Conservation (phyloP, 2,329 filamentous ascomycete genomes). For the Xylariaceae sp. region DNA sequence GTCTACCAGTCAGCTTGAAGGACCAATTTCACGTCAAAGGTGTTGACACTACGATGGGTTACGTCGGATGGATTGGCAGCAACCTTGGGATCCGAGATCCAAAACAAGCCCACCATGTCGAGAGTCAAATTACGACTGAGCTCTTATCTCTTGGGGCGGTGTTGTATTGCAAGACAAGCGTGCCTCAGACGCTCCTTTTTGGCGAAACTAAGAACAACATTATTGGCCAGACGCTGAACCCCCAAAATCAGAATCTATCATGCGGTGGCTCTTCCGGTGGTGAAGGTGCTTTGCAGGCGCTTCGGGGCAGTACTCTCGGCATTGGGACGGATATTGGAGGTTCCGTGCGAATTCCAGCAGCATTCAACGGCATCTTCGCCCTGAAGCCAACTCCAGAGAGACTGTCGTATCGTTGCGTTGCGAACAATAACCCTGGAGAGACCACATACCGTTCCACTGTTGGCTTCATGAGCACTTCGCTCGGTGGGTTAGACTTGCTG, state of each 20-base stretch:
- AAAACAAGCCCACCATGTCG: conserved; percentile 26
- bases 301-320: conserved; percentile 49
- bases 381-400: conserved; percentile 46
- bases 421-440: conserved; percentile 57
- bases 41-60: conserved; percentile 34
- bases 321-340: conserved; percentile 55
- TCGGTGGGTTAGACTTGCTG: conserved; percentile 49
- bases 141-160: conserved; percentile 46
- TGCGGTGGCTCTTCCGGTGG: conserved; percentile 69
- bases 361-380: conserved; percentile 51
- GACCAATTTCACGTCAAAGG: conserved; percentile 37
- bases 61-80: conserved; percentile 41
- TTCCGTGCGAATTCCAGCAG: conserved; percentile 51
- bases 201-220: conserved; percentile 66
- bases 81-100: conserved; percentile 44
- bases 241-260: conserved; percentile 62
- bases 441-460: conserved; percentile 59
- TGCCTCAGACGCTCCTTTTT: conserved; percentile 63
- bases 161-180: conserved; percentile 51
- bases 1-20: conserved; percentile 36
- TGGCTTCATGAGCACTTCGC: conserved; percentile 65
- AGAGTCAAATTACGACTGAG: conserved; percentile 20
- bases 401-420: conserved; percentile 28
- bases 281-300: conserved; percentile 49
- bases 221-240: conserved; percentile 67